These are phyloP conservation scores for Adenanthera pavonina DNA, from an alignment of 306 rosid genomes.

Conservation along the genomic window DNA sequence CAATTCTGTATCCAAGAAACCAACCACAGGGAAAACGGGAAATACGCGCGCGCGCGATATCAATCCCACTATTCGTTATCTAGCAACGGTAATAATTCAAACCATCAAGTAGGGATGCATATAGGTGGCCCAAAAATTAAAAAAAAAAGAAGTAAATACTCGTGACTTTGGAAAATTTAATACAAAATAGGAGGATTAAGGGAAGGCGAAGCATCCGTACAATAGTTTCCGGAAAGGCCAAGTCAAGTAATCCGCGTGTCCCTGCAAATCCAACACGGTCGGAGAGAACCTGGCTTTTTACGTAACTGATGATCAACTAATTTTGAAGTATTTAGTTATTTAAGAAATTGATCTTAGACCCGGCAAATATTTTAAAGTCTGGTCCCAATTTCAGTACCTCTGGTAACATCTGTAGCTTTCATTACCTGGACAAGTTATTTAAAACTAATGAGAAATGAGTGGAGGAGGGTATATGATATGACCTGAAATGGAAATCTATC, in stretches of 20 bases:
- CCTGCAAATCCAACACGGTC: neutral
- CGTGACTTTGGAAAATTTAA: neutral
- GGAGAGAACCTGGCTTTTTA: no score
- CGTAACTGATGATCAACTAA: no score
- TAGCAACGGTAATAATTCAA: neutral
- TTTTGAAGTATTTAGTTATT: no score
- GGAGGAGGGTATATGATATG: no score
- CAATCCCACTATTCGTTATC: neutral
- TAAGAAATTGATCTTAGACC: no score
- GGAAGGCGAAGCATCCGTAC: conserved; percentile 30
- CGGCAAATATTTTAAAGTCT: no score
- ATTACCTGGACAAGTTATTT: no score
- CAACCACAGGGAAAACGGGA: neutral
- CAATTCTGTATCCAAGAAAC: conserved; percentile 9
- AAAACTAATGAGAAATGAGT: no score
- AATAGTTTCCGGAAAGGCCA: conserved; percentile 7
- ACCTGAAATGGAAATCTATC: no score
- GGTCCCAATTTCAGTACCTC: no score
- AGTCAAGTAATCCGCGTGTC: neutral
- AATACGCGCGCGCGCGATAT: neutral
- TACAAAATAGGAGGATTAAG: neutral
- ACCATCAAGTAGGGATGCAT: neutral
- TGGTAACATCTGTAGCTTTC: no score
- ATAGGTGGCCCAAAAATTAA: neutral
- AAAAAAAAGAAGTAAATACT: neutral